Evolutionary conservation across 2,329 filamentous ascomycete species (phyloP).

Genomic region (Dactylonectria estremocensis): DNA sequence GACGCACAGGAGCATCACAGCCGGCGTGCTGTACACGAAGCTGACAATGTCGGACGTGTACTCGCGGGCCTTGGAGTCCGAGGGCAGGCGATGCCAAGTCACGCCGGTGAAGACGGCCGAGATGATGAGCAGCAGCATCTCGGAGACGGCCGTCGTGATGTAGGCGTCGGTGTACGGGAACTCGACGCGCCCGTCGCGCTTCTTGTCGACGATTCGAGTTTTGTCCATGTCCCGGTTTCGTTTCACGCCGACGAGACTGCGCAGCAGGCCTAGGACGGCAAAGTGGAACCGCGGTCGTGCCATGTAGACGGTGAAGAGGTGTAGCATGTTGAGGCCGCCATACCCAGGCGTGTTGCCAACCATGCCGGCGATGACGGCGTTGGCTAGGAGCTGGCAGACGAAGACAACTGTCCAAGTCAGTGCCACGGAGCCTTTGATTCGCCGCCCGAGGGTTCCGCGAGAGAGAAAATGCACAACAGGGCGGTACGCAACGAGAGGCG

Average conservation of each 20-base stretch:
- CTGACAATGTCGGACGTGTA: conserved; percentile 38
- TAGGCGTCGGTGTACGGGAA: conserved; percentile 45
- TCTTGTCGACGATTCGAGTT: conserved; percentile 36
- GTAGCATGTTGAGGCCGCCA: conserved; percentile 40
- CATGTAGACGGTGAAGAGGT: conserved; percentile 43
- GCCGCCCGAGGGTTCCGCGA: conserved; percentile 33
- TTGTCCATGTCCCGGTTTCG: conserved; percentile 37
- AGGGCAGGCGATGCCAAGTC: conserved; percentile 44
- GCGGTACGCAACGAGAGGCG: conserved; percentile 35
- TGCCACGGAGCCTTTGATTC: conserved; percentile 25
- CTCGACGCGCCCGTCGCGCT: conserved; percentile 41
- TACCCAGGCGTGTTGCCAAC: conserved; percentile 42
- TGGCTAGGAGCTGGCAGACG: conserved; percentile 39
- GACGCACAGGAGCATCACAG: conserved; percentile 37
- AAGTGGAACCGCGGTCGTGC: conserved; percentile 40
- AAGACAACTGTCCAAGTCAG: conserved; percentile 39
- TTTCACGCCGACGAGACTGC: conserved; percentile 34
- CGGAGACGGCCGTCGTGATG: conserved; percentile 38
- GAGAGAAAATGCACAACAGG: conserved; percentile 40
- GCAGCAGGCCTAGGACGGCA: conserved; percentile 39
- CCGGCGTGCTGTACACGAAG: conserved; percentile 41
- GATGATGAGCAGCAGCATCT: conserved; percentile 39
- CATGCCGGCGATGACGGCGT: conserved; percentile 40
- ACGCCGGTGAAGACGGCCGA: conserved; percentile 43
- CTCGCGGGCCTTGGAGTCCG: conserved; percentile 23